Evolutionary conservation across 306 rosid genomes (phyloP), one percentile per base, ranked within the genome.

Genomic region (Trichosanthes truncata): DNA sequence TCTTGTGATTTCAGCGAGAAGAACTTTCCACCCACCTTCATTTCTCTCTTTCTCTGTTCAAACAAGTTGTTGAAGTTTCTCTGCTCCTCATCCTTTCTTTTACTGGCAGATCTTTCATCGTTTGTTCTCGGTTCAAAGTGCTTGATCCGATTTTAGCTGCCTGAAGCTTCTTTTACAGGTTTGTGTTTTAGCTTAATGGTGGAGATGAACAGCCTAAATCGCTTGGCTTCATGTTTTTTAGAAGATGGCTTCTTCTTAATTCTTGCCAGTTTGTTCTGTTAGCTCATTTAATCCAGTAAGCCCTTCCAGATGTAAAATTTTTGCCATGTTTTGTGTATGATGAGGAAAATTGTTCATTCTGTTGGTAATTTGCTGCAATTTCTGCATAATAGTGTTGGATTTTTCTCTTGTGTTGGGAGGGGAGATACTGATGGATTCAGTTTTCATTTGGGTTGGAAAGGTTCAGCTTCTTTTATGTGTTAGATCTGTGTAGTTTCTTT

Each of bases 51-150:
- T 68, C 31, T 40, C 18, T 68, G 29, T 36, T 36, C 7, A 20
- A 40, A 68, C 13, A 46, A 25, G 55, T 45, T 71, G 59, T 48
- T 46, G 36, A 73, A 49, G 29, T 18, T 51, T 74, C 29, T 51
- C 41, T 40, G 43, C 45, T 78, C 51, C n/a, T 71, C 29, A 53
- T 63, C 49, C 17, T 49, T 79, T 65, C 26, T 17, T 29, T 68
- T 53, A 18, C 82, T 69, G 48, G 31, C 77, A 80, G 82, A 80
- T 80, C 82, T 80, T 40, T 41, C 43, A 53, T 35, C 3, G 3
- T 55, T 67, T 79, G n/a, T 49, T 69, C 40, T 79, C 40, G n/a
- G 82, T 57, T 66, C 4, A 17, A 9, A 53, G 77, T 68, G 55
- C 40, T 80, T 66, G 74, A 55, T 66, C 65, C 11, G 49, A n/a